Base-by-base conservation (phyloP, 768 basidiomycete species). In the Tricholoma hemisulphureum region DNA sequence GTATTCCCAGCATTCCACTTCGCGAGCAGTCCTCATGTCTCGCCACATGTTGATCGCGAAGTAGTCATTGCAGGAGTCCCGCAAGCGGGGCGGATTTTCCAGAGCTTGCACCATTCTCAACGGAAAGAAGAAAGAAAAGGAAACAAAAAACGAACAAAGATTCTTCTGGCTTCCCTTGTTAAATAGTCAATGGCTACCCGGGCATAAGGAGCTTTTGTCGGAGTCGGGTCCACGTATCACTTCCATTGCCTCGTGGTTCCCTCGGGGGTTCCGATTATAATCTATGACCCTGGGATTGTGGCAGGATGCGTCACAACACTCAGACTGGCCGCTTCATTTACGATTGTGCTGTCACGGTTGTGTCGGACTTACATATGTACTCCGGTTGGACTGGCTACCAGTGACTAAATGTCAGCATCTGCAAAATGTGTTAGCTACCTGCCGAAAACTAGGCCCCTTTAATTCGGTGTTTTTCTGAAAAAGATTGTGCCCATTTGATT, bases 21-120 rank as follows among this genome's bases (percentile, higher is more conserved):
- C 35, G 58, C n/a, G n/a, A n/a, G 37, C 45, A 29, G 55, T 68
- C 76, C 76, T 75, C 76, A 73, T 77, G 74, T 71, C 71, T 63
- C 53, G 56, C 65, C 76, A 67, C 76, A 73, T 77, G 75, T 71
- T 74, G 71, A 74, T 75, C 65, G 59, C 29, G 39, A 41, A 54
- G 53, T 29, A n/a, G n/a, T 49, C 46, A 16, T 29, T 26, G 46
- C 26, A 29, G 26, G n/a, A 49, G 26, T 49, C 46, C 29, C 29
- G 43, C 58, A 23, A 39, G 59, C 54, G 58, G 54, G 28, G 37
- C 37, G 32, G 50, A 49, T 56, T 60, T 59, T 56, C 41, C 55
- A 18, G n/a, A 48, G 53, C 32, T 35, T 11, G 26, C 18, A 35
- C 50, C 45, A n/a, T 62, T 62, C 54, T 58, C 51, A 53, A n/a